phyloP scores from a whole-genome alignment of 768 basidiomycete species.

The Clitopilus passeckerianus region DNA sequence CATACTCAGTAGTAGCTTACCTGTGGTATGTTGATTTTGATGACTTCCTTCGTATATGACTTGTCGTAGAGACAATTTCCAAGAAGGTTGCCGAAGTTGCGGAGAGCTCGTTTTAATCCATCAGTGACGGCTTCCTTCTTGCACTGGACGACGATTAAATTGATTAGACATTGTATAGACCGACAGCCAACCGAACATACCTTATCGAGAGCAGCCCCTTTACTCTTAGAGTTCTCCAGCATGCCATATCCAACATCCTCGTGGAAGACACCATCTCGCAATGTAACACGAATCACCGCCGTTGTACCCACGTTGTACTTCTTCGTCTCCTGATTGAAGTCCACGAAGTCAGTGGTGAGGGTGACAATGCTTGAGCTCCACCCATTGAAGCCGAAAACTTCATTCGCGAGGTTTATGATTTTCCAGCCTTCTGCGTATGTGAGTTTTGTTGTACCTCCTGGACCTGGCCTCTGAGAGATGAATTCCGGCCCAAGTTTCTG shows the following conservation, averaged over 20 bases:
- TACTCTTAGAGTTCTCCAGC: constrained; percentile 80
- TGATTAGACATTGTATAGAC: background rate
- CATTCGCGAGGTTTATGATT: constrained; percentile 95
- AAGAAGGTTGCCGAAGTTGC: constrained; percentile 90
- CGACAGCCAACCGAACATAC: constrained; percentile 35
- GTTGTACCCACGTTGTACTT: constrained; percentile 73
- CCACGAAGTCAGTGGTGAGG: constrained; percentile 74
- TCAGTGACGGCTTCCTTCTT: constrained; percentile 99
- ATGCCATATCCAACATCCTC: constrained; percentile 94
- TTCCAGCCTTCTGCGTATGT: constrained; percentile 98
- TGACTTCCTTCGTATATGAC: constrained; percentile 74
- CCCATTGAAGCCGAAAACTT: constrained; percentile 97
- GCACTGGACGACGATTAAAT: constrained; percentile 48
- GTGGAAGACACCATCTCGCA: constrained; percentile 84
- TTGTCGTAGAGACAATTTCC: constrained; percentile 99
- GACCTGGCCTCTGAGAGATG: constrained; percentile 84
- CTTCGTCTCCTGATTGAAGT: constrained; percentile 62
- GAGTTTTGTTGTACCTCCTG: constrained; percentile 80
- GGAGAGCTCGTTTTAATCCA: constrained; percentile 83
- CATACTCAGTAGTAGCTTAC: constrained; percentile 42
- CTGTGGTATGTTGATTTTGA: constrained; percentile 80
- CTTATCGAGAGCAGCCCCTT: constrained; percentile 88
- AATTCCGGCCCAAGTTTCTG: constrained; percentile 93
- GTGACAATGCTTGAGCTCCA: constrained; percentile 82
- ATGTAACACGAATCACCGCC: constrained; percentile 81